phyloP scores from a whole-genome alignment of 352 stramenopile species.

The Blastocystis sp. region DNA sequence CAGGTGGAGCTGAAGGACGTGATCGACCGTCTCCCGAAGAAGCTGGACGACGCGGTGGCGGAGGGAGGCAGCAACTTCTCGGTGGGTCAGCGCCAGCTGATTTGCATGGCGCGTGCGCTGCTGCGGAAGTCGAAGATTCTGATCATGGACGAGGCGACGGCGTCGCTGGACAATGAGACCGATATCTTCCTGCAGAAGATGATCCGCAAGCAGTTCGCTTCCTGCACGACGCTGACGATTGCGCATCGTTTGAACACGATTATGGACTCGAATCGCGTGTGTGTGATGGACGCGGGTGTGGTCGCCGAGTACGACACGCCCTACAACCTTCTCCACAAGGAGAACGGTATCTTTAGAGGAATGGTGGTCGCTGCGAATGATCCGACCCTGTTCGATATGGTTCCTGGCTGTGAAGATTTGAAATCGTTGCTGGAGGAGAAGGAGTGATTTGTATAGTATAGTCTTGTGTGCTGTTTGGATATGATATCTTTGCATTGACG shows the following conservation, averaged over 20 bases:
- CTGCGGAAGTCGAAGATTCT: conserved; percentile 70
- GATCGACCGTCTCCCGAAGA: not conserved
- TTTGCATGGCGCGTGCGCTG: conserved; percentile 73
- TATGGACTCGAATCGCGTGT: conserved; percentile 72
- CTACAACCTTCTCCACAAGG: conserved; percentile 38
- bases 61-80: conserved; percentile 70
- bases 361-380: conserved; percentile 19
- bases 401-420: conserved; percentile 45
- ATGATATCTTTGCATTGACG: too few relatives aligned
- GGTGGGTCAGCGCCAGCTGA: conserved; percentile 71
- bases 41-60: not conserved
- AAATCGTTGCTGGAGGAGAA: conserved; percentile 6
- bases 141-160: conserved; percentile 72
- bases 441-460: too few relatives aligned
- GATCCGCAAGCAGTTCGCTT: conserved; percentile 66
- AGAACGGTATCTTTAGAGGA: conserved; percentile 38
- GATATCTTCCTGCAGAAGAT: conserved; percentile 61
- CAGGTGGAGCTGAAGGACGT: conserved; percentile 48
- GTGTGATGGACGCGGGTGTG: conserved; percentile 70
- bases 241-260: conserved; percentile 75
- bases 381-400: conserved; percentile 30
- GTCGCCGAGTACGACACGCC: conserved; percentile 71
- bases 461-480: too few relatives aligned
- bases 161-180: conserved; percentile 62
- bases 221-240: conserved; percentile 74